phyloP scores from a whole-genome alignment of 202 grass and related monocot species.

The Alloteropsis angusta region DNA sequence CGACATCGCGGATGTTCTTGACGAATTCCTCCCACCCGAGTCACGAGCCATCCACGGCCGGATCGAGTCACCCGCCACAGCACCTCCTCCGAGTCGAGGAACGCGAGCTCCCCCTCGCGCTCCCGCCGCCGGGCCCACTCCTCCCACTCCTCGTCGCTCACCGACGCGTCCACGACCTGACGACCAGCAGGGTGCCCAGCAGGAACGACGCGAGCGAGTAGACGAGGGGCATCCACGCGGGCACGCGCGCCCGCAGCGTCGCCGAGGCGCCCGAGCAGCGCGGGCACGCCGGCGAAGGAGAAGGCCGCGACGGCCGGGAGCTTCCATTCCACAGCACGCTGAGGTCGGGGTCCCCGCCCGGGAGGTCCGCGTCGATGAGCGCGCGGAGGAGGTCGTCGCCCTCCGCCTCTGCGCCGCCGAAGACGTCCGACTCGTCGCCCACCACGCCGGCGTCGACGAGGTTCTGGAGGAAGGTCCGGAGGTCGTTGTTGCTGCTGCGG shows the following conservation, averaged over 20 bases:
- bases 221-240: constrained; percentile 39
- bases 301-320: constrained; percentile 12
- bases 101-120: constrained; percentile 17
- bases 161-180: constrained; percentile 24
- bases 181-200: constrained; percentile 25
- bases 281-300: constrained; percentile 30
- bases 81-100: constrained; percentile 40
- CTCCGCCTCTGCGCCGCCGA: constrained; percentile 5
- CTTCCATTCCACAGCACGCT: constrained; percentile 51
- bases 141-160: constrained; percentile 32
- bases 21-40: constrained; percentile 38
- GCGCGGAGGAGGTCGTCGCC: constrained; percentile 16
- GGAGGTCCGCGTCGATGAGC: constrained; percentile 30
- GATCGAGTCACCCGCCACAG: constrained; percentile 24
- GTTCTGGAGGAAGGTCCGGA: constrained; percentile 38
- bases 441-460: constrained; percentile 28
- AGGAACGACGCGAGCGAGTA: constrained; percentile 32
- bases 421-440: constrained; percentile 26
- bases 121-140: constrained; percentile 9
- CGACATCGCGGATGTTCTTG: constrained; percentile 18
- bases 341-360: constrained; percentile 22
- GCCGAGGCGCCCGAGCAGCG: constrained; percentile 33
- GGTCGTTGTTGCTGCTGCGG: constrained; percentile 22
- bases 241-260: constrained; percentile 29
- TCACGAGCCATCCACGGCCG: constrained; percentile 30